Conservation (phyloP, 176 grass and related monocot genomes). For the Avena atlantica region DNA sequence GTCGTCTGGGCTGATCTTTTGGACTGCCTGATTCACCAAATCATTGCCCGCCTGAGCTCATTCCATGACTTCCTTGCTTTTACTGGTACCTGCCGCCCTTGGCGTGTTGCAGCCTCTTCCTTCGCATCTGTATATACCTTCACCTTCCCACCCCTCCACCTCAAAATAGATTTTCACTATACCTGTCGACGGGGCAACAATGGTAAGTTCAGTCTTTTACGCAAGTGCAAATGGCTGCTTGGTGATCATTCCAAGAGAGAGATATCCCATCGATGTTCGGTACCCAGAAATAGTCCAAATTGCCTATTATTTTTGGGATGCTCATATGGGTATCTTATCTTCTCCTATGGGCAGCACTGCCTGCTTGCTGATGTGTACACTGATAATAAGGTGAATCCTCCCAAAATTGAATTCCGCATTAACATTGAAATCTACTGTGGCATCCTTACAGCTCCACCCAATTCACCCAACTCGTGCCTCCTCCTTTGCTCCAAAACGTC, state of each 20-base stretch:
- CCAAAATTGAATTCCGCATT: constrained; percentile 9
- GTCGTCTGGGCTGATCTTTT: constrained; percentile 48
- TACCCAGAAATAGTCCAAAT: not conserved
- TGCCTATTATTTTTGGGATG: constrained; percentile 40
- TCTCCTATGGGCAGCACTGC: constrained; percentile 11
- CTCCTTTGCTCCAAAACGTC: constrained; percentile 31
- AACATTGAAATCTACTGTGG: constrained; percentile 28
- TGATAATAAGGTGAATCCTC: constrained; percentile 44
- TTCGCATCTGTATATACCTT: constrained; percentile 5
- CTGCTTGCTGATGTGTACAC: constrained; percentile 53
- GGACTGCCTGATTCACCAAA: constrained; percentile 49
- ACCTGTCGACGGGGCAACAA: not conserved
- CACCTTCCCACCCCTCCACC: constrained; percentile 50
- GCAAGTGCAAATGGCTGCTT: constrained; percentile 14
- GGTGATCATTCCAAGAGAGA: constrained; percentile 8
- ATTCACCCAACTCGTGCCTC: constrained; percentile 45
- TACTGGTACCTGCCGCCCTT: constrained; percentile 49
- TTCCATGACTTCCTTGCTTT: constrained; percentile 55
- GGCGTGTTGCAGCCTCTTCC: constrained; percentile 39
- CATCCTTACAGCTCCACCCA: constrained; percentile 48
- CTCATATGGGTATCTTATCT: constrained; percentile 61
- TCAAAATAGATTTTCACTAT: not conserved
- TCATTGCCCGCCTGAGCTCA: constrained; percentile 48
- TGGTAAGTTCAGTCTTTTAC: no score
- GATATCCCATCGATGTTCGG: not conserved